Conservation (phyloP, 2,329 filamentous ascomycete genomes). For the Botryosphaeria agaves region DNA sequence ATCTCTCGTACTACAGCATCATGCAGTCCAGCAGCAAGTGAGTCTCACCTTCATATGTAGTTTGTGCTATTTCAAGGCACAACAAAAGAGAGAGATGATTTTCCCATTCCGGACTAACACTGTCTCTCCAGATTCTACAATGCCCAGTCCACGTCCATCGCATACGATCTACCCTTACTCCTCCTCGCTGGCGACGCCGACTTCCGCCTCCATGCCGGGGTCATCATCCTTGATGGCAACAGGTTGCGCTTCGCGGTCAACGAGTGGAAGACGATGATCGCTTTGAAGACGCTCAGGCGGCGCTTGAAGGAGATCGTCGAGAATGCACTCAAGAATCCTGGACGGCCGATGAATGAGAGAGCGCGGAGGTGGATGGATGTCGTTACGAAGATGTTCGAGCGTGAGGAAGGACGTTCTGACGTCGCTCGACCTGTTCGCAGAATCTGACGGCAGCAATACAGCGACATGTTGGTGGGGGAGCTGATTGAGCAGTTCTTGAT, state of each 20-base stretch:
- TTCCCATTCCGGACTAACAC: no score
- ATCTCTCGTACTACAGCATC: constrained; percentile 91
- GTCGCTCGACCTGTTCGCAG: no score
- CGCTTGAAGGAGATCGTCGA: constrained; percentile 61
- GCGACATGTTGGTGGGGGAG: no score
- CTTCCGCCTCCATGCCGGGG: constrained; percentile 78
- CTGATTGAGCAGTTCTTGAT: no score
- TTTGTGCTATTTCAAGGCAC: no score
- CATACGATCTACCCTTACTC: constrained; percentile 66
- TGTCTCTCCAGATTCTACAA: no score
- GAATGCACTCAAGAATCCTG: constrained; percentile 43
- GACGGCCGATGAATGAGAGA: constrained; percentile 18
- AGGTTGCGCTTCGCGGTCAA: constrained; percentile 65
- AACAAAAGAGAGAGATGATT: no score
- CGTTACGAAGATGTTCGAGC: constrained; percentile 1
- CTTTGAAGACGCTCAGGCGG: constrained; percentile 63
- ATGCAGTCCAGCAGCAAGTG: constrained; percentile 76
- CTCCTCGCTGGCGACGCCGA: constrained; percentile 79
- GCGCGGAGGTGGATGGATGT: constrained; percentile 25
- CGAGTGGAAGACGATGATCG: constrained; percentile 82
- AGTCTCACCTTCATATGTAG: no score
- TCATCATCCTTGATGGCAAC: constrained; percentile 76
- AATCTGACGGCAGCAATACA: no score
- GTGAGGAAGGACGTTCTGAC: no score
- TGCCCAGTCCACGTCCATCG: constrained; percentile 53